These are phyloP conservation scores for Alternaria gansuensis DNA, from an alignment of 2,329 filamentous ascomycete genomes.

Conservation along the genomic window DNA sequence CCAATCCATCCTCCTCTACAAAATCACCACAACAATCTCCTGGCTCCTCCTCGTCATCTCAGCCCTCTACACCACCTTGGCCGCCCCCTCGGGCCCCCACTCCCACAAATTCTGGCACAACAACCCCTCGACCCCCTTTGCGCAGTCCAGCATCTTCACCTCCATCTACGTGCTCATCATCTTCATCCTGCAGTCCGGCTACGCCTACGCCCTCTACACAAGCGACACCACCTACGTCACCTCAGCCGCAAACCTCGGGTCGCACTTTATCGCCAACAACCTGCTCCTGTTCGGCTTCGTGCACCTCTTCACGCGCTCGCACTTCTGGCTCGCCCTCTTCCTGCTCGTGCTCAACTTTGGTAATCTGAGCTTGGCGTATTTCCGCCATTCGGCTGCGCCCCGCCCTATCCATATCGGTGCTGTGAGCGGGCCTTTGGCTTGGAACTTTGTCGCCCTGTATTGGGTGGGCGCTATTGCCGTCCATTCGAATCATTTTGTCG, in stretches of 20 bases:
- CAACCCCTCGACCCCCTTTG: slow-evolving; percentile 78
- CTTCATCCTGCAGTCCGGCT: slow-evolving; percentile 77
- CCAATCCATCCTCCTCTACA: slow-evolving; percentile 74
- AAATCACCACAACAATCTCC: slow-evolving; percentile 74
- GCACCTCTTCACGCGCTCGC: slow-evolving; percentile 79
- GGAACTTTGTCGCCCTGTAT: slow-evolving; percentile 86
- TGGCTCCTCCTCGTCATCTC: slow-evolving; percentile 78
- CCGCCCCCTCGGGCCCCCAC: slow-evolving; percentile 68
- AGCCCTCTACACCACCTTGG: slow-evolving; percentile 76
- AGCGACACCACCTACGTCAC: slow-evolving; percentile 69
- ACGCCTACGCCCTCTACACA: slow-evolving; percentile 79
- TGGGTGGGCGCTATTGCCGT: slow-evolving; percentile 89
- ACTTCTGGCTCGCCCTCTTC: slow-evolving; percentile 79
- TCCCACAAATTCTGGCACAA: slow-evolving; percentile 75
- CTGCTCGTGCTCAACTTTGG: slow-evolving; percentile 82
- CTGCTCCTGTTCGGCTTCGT: slow-evolving; percentile 83
- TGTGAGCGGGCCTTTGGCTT: slow-evolving; percentile 80
- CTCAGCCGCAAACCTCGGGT: slow-evolving; percentile 77
- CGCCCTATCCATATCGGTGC: slow-evolving; percentile 79
- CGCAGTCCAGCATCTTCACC: slow-evolving; percentile 70
- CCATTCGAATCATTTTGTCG: slow-evolving; percentile 69
- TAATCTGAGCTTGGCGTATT: slow-evolving; percentile 81
- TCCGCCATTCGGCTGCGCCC: slow-evolving; percentile 76
- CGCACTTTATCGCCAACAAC: slow-evolving; percentile 88
- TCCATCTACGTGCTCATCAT: slow-evolving; percentile 82